Base-by-base conservation (phyloP, 345 rosid species). In the Diplotaxis tenuifolia region DNA sequence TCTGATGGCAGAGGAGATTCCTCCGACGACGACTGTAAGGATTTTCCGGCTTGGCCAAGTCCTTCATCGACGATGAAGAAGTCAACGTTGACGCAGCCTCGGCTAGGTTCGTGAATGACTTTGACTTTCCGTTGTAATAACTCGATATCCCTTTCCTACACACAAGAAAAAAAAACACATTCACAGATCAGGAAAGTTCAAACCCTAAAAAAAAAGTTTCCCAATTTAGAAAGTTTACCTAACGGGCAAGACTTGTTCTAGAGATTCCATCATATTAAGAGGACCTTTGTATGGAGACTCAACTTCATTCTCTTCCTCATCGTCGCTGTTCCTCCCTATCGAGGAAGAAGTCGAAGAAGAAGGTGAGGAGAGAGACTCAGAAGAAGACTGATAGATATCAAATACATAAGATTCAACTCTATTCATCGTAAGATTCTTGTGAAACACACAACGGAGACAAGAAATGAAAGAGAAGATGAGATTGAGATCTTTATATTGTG, bases 111-210 rank as follows among this genome's bases (percentile, higher is more conserved):
- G 97, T 84, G 60, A 82, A 95, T 0, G 96, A 90, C 79, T 84
- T 92, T 0, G 99, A 92, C 78, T 92, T 95, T 3, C 99, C 99
- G 52, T 62, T 77, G 79, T 90, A 95, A 77, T 80, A 92, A 32
- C 69, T 88, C 0, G 99, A 95, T 52, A 95, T 88, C 9, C 98
- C 94, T 77, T 83, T 86, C 85, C 98, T 90, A 87, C 68, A 69
- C 42, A 70, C n/a, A 77, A 70, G 25, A 23, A 1, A 25, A 25
- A 25, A 42, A 18, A 5, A n/a, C 70, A 71, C 36, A 57, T 58
- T 11, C 29, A 42, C 27, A 21, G 3, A 57, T 45, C 57, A 65
- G 66, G 31, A 71, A 31, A 31, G 28, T 25, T 25, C 28, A 1
- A 1, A 1, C 25, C 1, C 4, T 9, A 3, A 5, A 4, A 3